Base-by-base conservation (phyloP, 2,329 filamentous ascomycete species). In the Colletotrichum phormii region DNA sequence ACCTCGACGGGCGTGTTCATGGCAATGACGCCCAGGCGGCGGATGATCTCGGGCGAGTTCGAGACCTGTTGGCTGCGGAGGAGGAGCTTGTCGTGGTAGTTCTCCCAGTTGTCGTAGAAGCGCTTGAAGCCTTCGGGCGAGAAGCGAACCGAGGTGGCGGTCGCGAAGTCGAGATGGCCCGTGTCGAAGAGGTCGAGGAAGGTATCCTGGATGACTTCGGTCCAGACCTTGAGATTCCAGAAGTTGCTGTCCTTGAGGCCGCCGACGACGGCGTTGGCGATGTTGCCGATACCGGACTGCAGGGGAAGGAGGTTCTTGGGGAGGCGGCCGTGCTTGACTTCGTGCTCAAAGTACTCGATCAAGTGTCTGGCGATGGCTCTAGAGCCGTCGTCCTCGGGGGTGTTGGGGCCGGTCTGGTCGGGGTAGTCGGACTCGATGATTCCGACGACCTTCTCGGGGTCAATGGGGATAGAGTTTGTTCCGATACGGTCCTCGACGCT, bases 1-100 rank as follows among this genome's bases (percentile, higher is more conserved):
- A 97, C 95, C 84, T 97, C 95, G 59, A 97, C 94, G 26, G 95
- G 95, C 0, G 95, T 97, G 88, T 97, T 97, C 95, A 97, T 97
- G 81, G 94, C 95, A 77, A 98, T 97, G 76, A 95, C 92, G 74
- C 95, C 95, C 1, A 97, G 87, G 31, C 95, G 90, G 67, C 94
- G 91, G 85, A 97, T 97, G 84, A 97, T 95, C 84, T 97, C 95
- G 72, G 95, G 95, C 3, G 92, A 93, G 88, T 97, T 97, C 79
- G 93, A 95, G 11, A 97, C 93, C 80, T 94, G 90, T 85, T 97
- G 95, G n/a, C 92, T 92, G 75, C 95, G 93, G 60, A 97, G 91
- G 69, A 97, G 92, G 3, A 97, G 90, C 86, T 95, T 96, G 80
- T 92, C 88, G 62, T 93, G 87, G 83, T 97, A 97, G 49, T 85